Evolutionary conservation across 108 stramenopile genomes (phyloP).

Genomic region (Stephanodiscus triporus): DNA sequence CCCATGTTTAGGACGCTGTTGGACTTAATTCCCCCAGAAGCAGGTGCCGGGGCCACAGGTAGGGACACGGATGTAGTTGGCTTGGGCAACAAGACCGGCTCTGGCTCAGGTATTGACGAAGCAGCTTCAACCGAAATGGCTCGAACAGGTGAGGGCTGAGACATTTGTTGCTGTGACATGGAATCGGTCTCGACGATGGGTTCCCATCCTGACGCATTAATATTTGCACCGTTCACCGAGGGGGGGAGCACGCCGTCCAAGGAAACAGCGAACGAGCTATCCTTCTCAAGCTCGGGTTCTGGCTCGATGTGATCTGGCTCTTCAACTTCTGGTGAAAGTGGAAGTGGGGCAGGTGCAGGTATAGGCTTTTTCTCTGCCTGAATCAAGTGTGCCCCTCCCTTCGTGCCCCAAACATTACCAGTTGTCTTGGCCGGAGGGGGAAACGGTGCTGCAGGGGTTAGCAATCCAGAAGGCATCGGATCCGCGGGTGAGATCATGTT

Average conservation of each 20-base stretch:
- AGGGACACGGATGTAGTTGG: slow-evolving; percentile 20
- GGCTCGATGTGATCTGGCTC: slow-evolving; percentile 18
- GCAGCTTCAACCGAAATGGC: slow-evolving; percentile 14
- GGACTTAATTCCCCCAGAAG: slow-evolving; percentile 43
- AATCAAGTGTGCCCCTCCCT: slow-evolving; percentile 87
- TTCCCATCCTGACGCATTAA: slow-evolving; percentile 60
- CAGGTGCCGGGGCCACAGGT: slow-evolving; percentile 15
- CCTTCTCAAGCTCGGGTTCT: slow-evolving; percentile 28
- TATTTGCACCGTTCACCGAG: slow-evolving; percentile 54
- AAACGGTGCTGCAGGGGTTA: slow-evolving; percentile 19
- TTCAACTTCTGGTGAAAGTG: slow-evolving; percentile 14
- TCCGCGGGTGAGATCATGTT: slow-evolving; percentile 33
- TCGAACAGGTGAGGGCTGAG: slow-evolving; percentile 19
- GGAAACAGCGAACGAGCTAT: slow-evolving; percentile 31
- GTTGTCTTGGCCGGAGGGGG: slow-evolving; percentile 35
- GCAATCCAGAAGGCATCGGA: slow-evolving; percentile 62
- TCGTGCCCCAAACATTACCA: slow-evolving; percentile 91
- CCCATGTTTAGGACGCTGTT: slow-evolving; percentile 85
- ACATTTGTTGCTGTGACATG: slow-evolving; percentile 21
- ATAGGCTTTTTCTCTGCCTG: slow-evolving; percentile 66
- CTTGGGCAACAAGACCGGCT: slow-evolving; percentile 14
- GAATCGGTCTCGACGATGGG: slow-evolving; percentile 39
- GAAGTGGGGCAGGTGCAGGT: slow-evolving; percentile 49
- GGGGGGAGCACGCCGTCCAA: slow-evolving; percentile 49
- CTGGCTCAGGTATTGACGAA: slow-evolving; percentile 26